Evolutionary conservation across 1,284 basidiomycete species (phyloP), one percentile per base, ranked within the genome.

Genomic region (Xerocomus nothofagi): DNA sequence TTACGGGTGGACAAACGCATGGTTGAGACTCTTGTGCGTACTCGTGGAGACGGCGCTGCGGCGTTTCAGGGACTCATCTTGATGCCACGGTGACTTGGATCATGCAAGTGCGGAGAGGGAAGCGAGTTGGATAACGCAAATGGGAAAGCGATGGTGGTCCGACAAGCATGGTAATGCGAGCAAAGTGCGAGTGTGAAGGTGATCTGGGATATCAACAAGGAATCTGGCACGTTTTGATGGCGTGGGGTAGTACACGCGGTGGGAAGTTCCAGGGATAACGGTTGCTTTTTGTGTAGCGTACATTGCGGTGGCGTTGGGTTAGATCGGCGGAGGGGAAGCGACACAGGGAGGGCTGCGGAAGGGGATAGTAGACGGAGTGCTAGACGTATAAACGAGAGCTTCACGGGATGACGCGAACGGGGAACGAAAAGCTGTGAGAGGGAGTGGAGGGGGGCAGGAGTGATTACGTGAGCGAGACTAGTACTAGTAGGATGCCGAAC

Each of bases 191-290:
- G 9, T n/a, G 37, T 34, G 53, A 38, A 33, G 10, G 24, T 32
- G 23, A 42, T 49, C 31, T 29, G 18, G 34, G 20, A 1, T 15
- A 17, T 43, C 34, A 30, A 40, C 43, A 51, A 43, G 30, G 5
- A n/a, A 44, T 55, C 41, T 36, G 36, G 26, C 57, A 60, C 59
- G 59, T 60, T 49, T 61, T 62, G 57, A 62, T 60, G 57, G 54
- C 31, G 39, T 59, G 57, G 59, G 59, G 59, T 49, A 45, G 29
- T 10, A 39, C 53, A 56, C 40, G 53, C 31, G 54, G 30, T 12
- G 47, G 12, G 12, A 23, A 33, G 42, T n/a, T n/a, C n/a, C n/a
- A 15, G 24, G 36, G 46, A 31, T 15, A 36, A 38, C 12, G 31
- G 38, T 14, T 15, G 37, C 12, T 30, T 27, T 50, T 33, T 50